Evolutionary conservation across 257 asterid species (phyloP).

Genomic region (Eustoma russellianum): DNA sequence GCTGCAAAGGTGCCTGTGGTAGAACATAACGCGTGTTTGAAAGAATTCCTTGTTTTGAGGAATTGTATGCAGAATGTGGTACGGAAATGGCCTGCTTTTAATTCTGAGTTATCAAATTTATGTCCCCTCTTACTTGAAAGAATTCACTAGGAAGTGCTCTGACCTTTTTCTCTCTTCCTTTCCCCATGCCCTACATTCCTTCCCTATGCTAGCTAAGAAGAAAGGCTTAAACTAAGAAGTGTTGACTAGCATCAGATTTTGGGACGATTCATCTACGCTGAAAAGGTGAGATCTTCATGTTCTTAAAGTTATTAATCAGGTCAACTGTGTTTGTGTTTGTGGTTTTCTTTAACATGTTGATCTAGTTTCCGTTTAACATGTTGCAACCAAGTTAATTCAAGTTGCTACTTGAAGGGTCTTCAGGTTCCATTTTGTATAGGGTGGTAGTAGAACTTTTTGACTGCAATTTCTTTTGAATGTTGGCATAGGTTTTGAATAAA

Average conservation of each 20-base stretch:
- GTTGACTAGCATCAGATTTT: background rate
- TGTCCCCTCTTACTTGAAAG: too few species aligned
- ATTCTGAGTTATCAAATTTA: too few species aligned
- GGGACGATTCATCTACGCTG: conserved; percentile 1
- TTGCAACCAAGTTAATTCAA: too few species aligned
- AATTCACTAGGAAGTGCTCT: too few species aligned
- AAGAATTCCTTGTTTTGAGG: conserved; percentile 62
- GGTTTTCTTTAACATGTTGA: background rate
- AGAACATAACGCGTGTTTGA: conserved; percentile 71
- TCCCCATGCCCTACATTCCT: too few species aligned
- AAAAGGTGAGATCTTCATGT: conserved; percentile 8
- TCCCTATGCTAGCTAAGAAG: conserved; percentile 38
- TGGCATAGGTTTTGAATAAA: too few species aligned
- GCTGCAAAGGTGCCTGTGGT: conserved; percentile 75
- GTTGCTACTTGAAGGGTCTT: too few species aligned
- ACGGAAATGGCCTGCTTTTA: conserved; percentile 7
- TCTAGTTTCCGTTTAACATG: too few species aligned
- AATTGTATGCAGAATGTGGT: conserved; percentile 85
- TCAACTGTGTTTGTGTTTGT: background rate
- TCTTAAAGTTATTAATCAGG: background rate
- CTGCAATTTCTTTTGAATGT: too few species aligned
- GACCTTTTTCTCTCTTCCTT: background rate
- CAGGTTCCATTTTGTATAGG: too few species aligned
- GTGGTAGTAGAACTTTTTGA: too few species aligned
- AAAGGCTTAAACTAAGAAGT: conserved; percentile 36